Evolutionary conservation across 2,329 filamentous ascomycete genomes (phyloP).

Genomic region (Penicillium hordei): DNA sequence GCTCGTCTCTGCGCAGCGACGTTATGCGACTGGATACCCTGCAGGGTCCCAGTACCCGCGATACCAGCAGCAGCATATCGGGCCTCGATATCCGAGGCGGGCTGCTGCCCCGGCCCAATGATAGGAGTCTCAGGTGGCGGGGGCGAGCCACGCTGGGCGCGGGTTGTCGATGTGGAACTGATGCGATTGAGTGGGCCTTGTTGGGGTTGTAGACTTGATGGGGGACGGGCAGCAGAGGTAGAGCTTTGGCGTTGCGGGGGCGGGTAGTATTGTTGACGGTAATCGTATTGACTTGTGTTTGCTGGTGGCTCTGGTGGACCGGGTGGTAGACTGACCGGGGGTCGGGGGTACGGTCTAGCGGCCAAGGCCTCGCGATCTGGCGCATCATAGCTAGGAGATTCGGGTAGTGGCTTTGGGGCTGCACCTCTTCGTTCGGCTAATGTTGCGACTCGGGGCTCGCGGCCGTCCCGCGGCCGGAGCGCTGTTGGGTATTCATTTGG

Average conservation of each 20-base stretch:
- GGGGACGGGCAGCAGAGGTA: constrained; percentile 24
- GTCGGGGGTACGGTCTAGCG: constrained; percentile 57
- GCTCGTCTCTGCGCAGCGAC: constrained; percentile 77
- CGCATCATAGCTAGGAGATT: constrained; percentile 74
- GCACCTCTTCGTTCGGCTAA: constrained; percentile 80
- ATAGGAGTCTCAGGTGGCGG: constrained; percentile 92
- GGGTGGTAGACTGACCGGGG: constrained; percentile 35
- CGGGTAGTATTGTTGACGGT: constrained; percentile 64
- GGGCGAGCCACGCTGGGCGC: constrained; percentile 86
- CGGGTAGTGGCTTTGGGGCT: constrained; percentile 73
- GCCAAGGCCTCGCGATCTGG: constrained; percentile 79
- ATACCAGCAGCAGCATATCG: constrained; percentile 90
- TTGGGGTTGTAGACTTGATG: constrained; percentile 49
- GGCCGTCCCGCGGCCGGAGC: constrained; percentile 45
- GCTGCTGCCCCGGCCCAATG: constrained; percentile 67
- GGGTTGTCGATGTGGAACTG: constrained; percentile 84
- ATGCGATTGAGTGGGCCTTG: constrained; percentile 55
- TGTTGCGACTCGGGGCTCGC: constrained; percentile 57
- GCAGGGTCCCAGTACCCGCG: constrained; percentile 79
- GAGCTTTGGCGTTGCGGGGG: constrained; percentile 44
- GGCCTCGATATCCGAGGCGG: constrained; percentile 81
- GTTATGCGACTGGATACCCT: constrained; percentile 70
- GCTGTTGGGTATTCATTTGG: constrained; percentile 41
- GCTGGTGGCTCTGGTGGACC: constrained; percentile 28
- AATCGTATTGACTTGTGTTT: constrained; percentile 49